Evolutionary conservation across 1,284 basidiomycete genomes (phyloP).

Genomic region (Ustilago lituana): DNA sequence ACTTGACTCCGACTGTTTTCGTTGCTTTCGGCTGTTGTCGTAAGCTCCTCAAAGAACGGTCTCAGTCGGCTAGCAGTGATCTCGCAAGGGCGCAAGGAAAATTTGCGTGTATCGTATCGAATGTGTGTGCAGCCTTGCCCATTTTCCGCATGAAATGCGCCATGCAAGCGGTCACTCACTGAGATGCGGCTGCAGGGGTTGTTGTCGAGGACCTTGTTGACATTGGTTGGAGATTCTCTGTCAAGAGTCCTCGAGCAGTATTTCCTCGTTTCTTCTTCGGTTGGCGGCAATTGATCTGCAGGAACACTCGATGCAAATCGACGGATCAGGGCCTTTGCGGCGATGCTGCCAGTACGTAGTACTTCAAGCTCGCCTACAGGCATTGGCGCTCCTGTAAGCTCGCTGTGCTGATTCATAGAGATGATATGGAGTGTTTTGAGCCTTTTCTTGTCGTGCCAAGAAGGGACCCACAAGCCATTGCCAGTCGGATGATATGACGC

Average conservation of each 20-base stretch:
- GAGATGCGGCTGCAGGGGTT: constrained; percentile 21
- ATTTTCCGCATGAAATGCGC: not conserved
- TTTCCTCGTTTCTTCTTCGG: not conserved
- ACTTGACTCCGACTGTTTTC: not conserved
- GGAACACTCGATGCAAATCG: not conserved
- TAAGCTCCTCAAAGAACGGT: constrained; percentile 46
- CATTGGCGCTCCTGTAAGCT: constrained; percentile 42
- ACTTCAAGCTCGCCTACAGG: constrained; percentile 28
- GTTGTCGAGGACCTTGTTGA: not conserved
- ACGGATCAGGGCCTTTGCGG: not conserved
- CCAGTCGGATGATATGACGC: too few relatives aligned
- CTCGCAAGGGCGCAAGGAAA: constrained; percentile 55
- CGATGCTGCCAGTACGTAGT: constrained; percentile 36
- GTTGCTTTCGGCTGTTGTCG: not conserved
- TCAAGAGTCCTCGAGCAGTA: too few relatives aligned
- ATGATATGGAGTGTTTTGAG: constrained; percentile 17
- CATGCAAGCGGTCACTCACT: not conserved
- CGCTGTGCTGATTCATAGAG: constrained; percentile 20
- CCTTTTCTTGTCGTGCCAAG: not conserved
- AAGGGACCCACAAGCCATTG: constrained; percentile 4
- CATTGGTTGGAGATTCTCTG: too few relatives aligned
- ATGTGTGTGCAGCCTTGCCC: constrained; percentile 38
- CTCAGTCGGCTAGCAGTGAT: constrained; percentile 48
- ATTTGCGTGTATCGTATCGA: constrained; percentile 58
- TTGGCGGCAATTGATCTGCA: too few relatives aligned